Evolutionary conservation across 139 green algal genomes (phyloP).

Genomic region (Ulvella scutata): DNA sequence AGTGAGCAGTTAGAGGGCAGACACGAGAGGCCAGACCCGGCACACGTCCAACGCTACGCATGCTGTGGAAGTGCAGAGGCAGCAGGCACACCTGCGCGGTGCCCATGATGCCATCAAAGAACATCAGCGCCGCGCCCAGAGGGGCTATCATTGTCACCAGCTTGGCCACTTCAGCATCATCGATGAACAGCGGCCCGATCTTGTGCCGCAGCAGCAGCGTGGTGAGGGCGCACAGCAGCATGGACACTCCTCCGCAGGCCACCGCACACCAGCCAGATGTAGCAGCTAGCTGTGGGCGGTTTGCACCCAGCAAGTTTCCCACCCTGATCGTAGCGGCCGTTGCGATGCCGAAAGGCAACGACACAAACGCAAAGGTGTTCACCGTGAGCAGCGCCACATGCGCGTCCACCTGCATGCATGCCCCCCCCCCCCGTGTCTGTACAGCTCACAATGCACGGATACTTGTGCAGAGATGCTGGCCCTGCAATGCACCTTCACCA

Average conservation of each 20-base stretch:
- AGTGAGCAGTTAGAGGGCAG: no score
- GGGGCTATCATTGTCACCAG: conserved; percentile 1
- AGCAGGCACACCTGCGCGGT: conserved; percentile 5
- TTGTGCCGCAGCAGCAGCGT: background rate
- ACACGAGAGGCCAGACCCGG: no score
- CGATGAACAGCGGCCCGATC: conserved; percentile 14
- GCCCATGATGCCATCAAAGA: conserved; percentile 23
- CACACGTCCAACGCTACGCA: no score
- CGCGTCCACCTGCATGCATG: conserved; percentile 7
- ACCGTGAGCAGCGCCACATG: conserved; percentile 24
- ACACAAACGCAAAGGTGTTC: conserved; percentile 24
- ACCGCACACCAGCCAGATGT: conserved; percentile 9
- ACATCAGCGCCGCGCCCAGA: conserved; percentile 14
- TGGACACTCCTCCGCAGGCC: conserved; percentile 5
- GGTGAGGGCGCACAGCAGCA: conserved; percentile 6
- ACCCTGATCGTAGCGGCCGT: conserved; percentile 32
- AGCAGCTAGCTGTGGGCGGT: background rate
- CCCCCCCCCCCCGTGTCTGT: no score
- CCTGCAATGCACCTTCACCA: no score
- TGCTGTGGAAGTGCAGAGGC: no score
- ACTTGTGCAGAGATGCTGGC: no score
- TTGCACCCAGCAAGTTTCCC: conserved; percentile 28
- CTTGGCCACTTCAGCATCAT: background rate
- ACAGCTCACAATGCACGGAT: no score
- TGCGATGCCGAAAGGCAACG: conserved; percentile 30